Percentiles rank a stretch among this genome's conserved stretches.
phyloP scores from a whole-genome alignment of 345 rosid genomes.

The Fremontodendron californicum region DNA sequence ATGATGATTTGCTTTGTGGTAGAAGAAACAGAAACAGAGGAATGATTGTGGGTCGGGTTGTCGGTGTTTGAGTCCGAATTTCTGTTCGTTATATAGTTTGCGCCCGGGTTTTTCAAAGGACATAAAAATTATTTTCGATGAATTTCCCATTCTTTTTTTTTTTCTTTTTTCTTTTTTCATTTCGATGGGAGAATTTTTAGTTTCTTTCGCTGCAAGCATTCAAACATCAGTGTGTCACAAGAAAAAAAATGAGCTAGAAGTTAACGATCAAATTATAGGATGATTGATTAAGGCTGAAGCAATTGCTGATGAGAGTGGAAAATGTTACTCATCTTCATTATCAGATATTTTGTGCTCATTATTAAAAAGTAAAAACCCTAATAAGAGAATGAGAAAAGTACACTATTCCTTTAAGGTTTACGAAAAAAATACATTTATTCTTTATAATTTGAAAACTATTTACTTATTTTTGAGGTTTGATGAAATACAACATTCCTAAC shows the following conservation, averaged over 20 bases:
- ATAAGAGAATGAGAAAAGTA: too few species aligned
- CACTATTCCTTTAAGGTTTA: too few species aligned
- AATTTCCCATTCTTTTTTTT: too few species aligned
- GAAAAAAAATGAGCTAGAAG: neutral
- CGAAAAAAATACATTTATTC: too few species aligned
- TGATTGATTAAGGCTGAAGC: neutral
- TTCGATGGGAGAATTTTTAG: neutral
- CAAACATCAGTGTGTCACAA: neutral
- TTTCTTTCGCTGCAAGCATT: neutral
- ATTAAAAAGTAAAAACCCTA: too few species aligned
- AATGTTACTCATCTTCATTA: slow-evolving; percentile 2
- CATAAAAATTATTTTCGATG: neutral
- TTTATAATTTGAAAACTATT: too few species aligned
- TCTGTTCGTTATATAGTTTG: too few species aligned
- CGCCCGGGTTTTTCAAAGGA: too few species aligned
- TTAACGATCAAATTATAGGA: neutral
- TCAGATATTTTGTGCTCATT: slow-evolving; percentile 16
- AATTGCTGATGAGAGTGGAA: slow-evolving; percentile 13
- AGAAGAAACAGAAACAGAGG: neutral
- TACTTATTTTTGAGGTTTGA: too few species aligned
- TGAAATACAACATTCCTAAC: too few species aligned
- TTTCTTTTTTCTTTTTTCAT: neutral
- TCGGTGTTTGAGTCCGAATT: neutral
- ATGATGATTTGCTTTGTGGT: neutral
- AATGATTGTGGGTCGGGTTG: neutral